Conservation (phyloP, 441 rosid species). For the Brassica hybrid region DNA sequence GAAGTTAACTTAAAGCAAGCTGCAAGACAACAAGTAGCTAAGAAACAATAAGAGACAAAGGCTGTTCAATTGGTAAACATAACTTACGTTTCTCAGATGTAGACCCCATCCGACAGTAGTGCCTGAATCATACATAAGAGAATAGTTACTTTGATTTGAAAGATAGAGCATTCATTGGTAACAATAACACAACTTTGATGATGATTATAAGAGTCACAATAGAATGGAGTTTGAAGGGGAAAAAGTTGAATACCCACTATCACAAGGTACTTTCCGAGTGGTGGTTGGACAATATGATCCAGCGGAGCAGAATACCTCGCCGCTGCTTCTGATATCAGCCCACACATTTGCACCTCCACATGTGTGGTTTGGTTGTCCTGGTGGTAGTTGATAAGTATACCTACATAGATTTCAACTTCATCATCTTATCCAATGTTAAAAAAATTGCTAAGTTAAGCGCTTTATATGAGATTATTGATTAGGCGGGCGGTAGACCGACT, state of each 20-base stretch:
- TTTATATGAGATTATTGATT: background rate
- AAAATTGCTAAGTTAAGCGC: background rate
- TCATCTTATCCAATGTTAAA: slow-evolving; percentile 4
- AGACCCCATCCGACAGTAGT: slow-evolving; percentile 89
- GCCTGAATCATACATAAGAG: slow-evolving; percentile 55
- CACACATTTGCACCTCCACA: slow-evolving; percentile 97
- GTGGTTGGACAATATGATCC: slow-evolving; percentile 93
- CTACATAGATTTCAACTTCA: slow-evolving; percentile 54
- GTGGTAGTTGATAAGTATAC: slow-evolving; percentile 80
- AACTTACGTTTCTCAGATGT: slow-evolving; percentile 75
- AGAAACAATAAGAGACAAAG: slow-evolving; percentile 1
- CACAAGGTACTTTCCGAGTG: slow-evolving; percentile 55
- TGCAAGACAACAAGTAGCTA: slow-evolving; percentile 46
- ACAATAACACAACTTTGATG: background rate
- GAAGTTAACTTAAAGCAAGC: slow-evolving; percentile 89
- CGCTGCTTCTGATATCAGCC: slow-evolving; percentile 69
- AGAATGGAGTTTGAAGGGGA: slow-evolving; percentile 32
- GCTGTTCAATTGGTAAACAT: background rate
- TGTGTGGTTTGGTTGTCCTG: slow-evolving; percentile 69
- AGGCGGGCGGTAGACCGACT: background rate
- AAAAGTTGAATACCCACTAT: slow-evolving; percentile 71
- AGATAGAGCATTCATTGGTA: background rate
- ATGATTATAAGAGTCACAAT: background rate
- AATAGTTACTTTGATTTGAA: background rate
- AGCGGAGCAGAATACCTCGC: slow-evolving; percentile 78